These are phyloP conservation scores for Tarenaya hassleriana DNA, from an alignment of 345 rosid species.

Conservation along the genomic window DNA sequence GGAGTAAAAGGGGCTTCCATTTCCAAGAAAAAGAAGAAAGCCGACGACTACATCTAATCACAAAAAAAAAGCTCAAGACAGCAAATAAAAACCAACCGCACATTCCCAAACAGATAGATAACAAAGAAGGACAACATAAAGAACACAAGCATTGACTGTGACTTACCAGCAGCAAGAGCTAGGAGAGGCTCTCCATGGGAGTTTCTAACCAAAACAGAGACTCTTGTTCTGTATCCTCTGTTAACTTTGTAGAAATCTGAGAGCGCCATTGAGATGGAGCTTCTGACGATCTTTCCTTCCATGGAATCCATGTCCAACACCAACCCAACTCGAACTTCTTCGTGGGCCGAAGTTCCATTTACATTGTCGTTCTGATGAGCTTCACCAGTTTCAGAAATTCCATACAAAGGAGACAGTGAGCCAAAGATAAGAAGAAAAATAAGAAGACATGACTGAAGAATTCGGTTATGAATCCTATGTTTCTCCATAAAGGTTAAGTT, in stretches of 20 bases:
- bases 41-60: too few relatives aligned
- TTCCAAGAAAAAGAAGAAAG: too few relatives aligned
- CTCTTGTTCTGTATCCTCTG: background rate
- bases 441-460: too few relatives aligned
- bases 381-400: background rate
- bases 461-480: too few relatives aligned
- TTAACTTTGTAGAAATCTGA: slow-evolving; percentile 19
- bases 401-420: too few relatives aligned
- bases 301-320: slow-evolving; percentile 16
- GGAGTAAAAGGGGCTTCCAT: too few relatives aligned
- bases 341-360: background rate
- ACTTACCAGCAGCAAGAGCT: slow-evolving; percentile 13
- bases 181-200: slow-evolving; percentile 21
- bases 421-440: too few relatives aligned
- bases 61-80: too few relatives aligned
- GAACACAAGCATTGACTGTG: background rate
- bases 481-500: too few relatives aligned
- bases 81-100: too few relatives aligned
- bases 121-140: background rate
- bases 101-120: too few relatives aligned
- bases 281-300: slow-evolving; percentile 13
- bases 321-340: slow-evolving; percentile 21
- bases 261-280: slow-evolving; percentile 17
- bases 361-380: background rate
- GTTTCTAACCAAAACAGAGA: slow-evolving; percentile 16